These are phyloP conservation scores for Tilletia walkeri DNA, from an alignment of 1,284 basidiomycete species.

Conservation along the genomic window DNA sequence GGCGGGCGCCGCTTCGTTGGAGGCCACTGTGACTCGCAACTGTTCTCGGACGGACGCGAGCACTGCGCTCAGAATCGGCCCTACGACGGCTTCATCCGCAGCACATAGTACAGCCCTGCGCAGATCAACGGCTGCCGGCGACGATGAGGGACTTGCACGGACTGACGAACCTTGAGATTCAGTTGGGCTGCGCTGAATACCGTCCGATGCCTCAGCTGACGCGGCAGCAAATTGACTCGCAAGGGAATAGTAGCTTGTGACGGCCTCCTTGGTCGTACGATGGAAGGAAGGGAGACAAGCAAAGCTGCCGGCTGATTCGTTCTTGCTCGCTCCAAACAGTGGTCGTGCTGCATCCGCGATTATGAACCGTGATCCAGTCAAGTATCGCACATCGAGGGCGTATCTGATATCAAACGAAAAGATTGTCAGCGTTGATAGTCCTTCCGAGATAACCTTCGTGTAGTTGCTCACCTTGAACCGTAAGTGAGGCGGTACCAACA, in stretches of 20 bases:
- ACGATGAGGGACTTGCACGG: background rate
- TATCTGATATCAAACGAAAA: constrained; percentile 59
- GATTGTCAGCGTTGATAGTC: constrained; percentile 1
- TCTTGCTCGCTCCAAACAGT: constrained; percentile 25
- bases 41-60: constrained; percentile 7
- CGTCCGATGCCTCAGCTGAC: background rate
- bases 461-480: constrained; percentile 62
- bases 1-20: background rate
- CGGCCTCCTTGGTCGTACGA: constrained; percentile 8
- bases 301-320: background rate
- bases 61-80: constrained; percentile 10
- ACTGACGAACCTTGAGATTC: background rate
- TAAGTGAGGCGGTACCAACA: constrained; percentile 77
- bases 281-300: background rate
- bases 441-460: background rate
- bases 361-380: constrained; percentile 62
- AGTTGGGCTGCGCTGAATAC: background rate
- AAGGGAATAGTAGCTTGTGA: background rate
- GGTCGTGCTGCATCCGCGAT: constrained; percentile 30
- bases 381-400: constrained; percentile 73
- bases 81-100: constrained; percentile 4
- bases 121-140: constrained; percentile 11
- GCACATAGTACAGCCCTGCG: constrained; percentile 16
- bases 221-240: background rate
- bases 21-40: background rate